A percentile compares a stretch with the other conserved stretches of the same genome.
Conservation (phyloP, 441 rosid species). For the Arabidopsis hybrid region DNA sequence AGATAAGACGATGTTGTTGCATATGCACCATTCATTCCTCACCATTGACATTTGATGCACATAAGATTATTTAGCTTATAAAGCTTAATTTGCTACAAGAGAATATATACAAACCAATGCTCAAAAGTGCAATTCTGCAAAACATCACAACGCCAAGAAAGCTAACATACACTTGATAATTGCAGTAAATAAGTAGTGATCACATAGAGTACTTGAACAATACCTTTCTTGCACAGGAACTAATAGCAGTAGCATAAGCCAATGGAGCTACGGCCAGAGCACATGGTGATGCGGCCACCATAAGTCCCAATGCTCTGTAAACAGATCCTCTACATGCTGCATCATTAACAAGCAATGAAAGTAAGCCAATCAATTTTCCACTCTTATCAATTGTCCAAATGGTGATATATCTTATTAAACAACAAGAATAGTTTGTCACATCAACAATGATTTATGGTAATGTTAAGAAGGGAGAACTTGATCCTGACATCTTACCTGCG, state of each 20-base stretch:
- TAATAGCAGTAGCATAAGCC: constrained; percentile 95
- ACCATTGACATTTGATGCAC: not conserved
- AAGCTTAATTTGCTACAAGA: constrained; percentile 7
- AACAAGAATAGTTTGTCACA: constrained; percentile 21
- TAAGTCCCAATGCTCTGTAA: constrained; percentile 92
- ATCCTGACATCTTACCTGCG: constrained; percentile 61
- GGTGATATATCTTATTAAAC: not conserved
- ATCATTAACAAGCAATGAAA: constrained; percentile 35
- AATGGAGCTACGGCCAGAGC: constrained; percentile 99
- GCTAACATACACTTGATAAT: too few relatives aligned
- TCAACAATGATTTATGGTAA: not conserved
- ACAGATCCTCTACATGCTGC: constrained; percentile 95
- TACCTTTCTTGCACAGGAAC: constrained; percentile 98
- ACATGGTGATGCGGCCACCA: constrained; percentile 99
- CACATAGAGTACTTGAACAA: not conserved
- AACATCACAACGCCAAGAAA: too few relatives aligned
- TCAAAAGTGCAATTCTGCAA: not conserved
- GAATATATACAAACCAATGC: not conserved
- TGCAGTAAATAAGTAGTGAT: too few relatives aligned
- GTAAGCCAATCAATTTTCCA: not conserved
- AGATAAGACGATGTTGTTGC: not conserved
- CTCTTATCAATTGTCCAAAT: not conserved
- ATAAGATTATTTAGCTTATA: not conserved
- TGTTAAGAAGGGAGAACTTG: too few relatives aligned
- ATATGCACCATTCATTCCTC: constrained; percentile 7